Evolutionary conservation across 179 eudicot species (phyloP), one percentile per base, ranked within the genome.

Genomic region (Kewa caespitosa): DNA sequence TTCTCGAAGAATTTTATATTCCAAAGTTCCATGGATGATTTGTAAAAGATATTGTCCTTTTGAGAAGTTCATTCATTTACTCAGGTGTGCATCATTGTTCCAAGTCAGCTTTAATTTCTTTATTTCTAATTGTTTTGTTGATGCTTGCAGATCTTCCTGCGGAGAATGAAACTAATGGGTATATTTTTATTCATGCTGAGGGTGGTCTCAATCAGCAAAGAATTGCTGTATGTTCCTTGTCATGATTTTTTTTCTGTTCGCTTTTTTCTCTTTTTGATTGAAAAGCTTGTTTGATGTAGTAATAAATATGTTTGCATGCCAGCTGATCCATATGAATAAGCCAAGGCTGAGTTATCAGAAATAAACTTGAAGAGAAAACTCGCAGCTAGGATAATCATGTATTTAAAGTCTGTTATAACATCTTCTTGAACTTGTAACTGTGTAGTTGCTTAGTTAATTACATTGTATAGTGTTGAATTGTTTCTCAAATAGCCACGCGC

Each of bases 121-220:
- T 12, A 4, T 30, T 62, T 42, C 36, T 25, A 12, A 20, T 33
- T 13, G 31, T 52, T 34, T 37, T 38, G 39, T 43, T 79, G 65
- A 31, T 82, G 46, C 75, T 74, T 76, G 82, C 93, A 95, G 99
- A 79, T 84, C 87, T 89, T 90, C 97, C 93, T 42, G 76, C 86
- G 15, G 98, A 87, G 85, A 93, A 95, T 82, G 93, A 85, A 81
- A 95, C 99, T 46, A 93, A 86, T 80, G 99, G 99, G 73, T 95
- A 93, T 75, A 91, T 95, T 81, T 95, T 95, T 74, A 93, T 95
- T 82, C 99, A 95, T 76, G 99, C 99, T 5, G 99, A 95, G 86
- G 99, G 99, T 41, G 98, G 99, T 81, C 89, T 95, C 69, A 95
- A 95, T 87, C 99, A 95, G 86, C 99, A 95, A 88, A 88, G 99